Evolutionary conservation across 2,329 filamentous ascomycete species (phyloP), one percentile per base, ranked within the genome.

Genomic region (Penicillium polonicum): DNA sequence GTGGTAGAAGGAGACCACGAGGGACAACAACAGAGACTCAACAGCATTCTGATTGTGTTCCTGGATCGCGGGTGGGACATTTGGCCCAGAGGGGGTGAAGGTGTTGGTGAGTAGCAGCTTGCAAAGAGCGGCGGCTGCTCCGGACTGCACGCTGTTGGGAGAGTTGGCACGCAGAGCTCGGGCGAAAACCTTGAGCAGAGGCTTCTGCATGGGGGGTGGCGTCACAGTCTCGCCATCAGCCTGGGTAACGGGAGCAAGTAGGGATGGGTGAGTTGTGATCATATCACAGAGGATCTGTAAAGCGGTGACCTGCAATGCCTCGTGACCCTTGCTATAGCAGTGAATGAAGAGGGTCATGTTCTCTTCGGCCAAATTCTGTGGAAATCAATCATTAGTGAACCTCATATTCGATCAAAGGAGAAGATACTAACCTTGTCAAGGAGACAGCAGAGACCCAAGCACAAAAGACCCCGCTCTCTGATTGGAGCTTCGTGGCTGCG

Each of bases 271-370:
- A 0, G 92, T 90, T 52, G 92, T 92, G 48, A 97, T 81, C 65
- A 97, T 93, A 73, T 99, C 94, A 10, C 91, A 92, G 33, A 99
- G 83, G 61, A 96, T 95, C 63, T 97, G 91, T 33, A 97, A 78
- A 0, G 92, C 90, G 9, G 92, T 96, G 50, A 93, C 90, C 73
- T 97, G 93, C 39, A 99, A 81, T 0, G 88, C 87, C 10, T 94
- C 87, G 70, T 97, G 92, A 1, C 94, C 94, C 78, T 96, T 96
- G 75, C 81, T 89, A 78, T 95, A 97, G 79, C 96, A 97, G 73
- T 96, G 92, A 74, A 97, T 90, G 76, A 99, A 99, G 3, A 99
- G 83, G 0, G 86, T 88, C 62, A 97, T 80, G 72, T 99, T 97
- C 73, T 96, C 92, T 70, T 93, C 88, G 0, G 94, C 94, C 23